Evolutionary conservation across 257 asterid genomes (phyloP).

Genomic region (Lantana camara): DNA sequence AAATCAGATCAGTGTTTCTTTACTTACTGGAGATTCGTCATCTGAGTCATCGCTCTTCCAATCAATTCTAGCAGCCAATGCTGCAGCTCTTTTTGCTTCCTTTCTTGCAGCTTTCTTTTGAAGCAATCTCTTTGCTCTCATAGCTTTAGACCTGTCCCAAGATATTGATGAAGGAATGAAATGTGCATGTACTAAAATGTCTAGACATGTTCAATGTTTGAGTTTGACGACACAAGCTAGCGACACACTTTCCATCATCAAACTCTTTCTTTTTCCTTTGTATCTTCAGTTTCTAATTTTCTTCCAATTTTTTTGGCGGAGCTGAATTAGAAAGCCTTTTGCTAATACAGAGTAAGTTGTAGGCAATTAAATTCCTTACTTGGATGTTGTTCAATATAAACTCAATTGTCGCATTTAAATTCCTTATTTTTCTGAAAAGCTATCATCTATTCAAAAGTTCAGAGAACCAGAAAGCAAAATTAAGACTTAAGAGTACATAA

Average conservation of each 20-base stretch:
- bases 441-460: slow-evolving; percentile 10
- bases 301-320: neutral
- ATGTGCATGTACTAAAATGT: slow-evolving; percentile 3
- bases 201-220: slow-evolving; percentile 8
- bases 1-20: slow-evolving; percentile 11
- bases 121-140: slow-evolving; percentile 72
- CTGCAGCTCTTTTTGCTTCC: slow-evolving; percentile 73
- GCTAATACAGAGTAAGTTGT: neutral
- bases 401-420: too few species aligned
- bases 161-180: slow-evolving; percentile 5
- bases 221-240: slow-evolving; percentile 1
- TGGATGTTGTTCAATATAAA: neutral
- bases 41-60: slow-evolving; percentile 87
- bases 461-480: slow-evolving; percentile 18
- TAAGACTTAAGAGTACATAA: slow-evolving; percentile 20
- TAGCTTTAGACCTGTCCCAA: slow-evolving; percentile 61
- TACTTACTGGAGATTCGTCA: slow-evolving; percentile 66
- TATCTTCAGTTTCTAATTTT: too few species aligned
- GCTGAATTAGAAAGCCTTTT: neutral
- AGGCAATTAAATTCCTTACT: neutral
- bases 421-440: neutral
- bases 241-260: neutral
- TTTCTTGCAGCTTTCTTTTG: slow-evolving; percentile 53
- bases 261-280: neutral
- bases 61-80: slow-evolving; percentile 82